Evolutionary conservation across 768 basidiomycete genomes (phyloP).

Genomic region (Lactifluus echinatus): DNA sequence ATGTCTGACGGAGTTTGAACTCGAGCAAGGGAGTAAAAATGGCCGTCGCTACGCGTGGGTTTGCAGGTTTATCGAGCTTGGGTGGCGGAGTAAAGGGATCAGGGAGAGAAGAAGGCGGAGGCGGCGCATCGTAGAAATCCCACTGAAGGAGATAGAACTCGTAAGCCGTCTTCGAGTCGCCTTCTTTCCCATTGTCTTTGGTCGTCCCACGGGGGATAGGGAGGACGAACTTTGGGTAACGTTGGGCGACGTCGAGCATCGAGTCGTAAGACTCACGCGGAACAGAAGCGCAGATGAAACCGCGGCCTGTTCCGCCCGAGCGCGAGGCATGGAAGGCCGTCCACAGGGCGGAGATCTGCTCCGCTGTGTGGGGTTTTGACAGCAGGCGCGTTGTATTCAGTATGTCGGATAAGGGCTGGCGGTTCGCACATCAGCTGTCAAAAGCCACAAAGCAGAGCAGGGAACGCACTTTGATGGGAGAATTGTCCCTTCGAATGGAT

Average conservation of each 20-base stretch:
- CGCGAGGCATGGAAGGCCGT: constrained; percentile 80
- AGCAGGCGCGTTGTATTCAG: constrained; percentile 68
- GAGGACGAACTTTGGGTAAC: constrained; percentile 73
- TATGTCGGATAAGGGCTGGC: constrained; percentile 71
- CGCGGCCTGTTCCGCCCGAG: constrained; percentile 71
- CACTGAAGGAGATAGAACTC: constrained; percentile 89
- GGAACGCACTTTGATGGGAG: constrained; percentile 52
- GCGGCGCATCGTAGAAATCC: constrained; percentile 72
- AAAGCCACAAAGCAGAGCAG: neutral
- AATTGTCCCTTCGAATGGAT: constrained; percentile 47
- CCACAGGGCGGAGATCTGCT: constrained; percentile 80
- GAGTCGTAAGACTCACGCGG: constrained; percentile 62
- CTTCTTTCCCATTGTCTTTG: constrained; percentile 30
- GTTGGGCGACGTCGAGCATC: constrained; percentile 54
- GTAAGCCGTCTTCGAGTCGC: constrained; percentile 38
- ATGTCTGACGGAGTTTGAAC: constrained; percentile 77
- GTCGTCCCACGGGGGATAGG: constrained; percentile 57
- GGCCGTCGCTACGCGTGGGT: constrained; percentile 60
- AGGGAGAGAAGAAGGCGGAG: constrained; percentile 38
- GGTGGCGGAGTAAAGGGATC: constrained; percentile 36
- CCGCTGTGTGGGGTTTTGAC: constrained; percentile 56
- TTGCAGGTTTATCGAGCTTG: constrained; percentile 25
- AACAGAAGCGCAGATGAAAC: constrained; percentile 77
- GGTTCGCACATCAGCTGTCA: neutral
- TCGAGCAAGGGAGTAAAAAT: constrained; percentile 91